Evolutionary conservation across 1,284 basidiomycete genomes (phyloP), one percentile per base, ranked within the genome.

Genomic region (Tilletia walkeri): DNA sequence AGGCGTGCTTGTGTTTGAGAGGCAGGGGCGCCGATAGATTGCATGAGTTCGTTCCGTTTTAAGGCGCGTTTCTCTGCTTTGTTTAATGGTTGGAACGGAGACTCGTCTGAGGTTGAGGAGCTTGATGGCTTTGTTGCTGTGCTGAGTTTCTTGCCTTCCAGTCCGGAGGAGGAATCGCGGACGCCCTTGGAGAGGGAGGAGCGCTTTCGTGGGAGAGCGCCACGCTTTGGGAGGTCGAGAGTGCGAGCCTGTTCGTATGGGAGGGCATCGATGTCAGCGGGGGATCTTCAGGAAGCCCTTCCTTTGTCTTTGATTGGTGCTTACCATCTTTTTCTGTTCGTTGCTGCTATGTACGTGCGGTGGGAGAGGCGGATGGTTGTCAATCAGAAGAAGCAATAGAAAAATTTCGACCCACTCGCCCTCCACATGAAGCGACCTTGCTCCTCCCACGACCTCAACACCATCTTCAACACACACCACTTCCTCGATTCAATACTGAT

Each of bases 31-130:
- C 69, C 54, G 20, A 56, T 24, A 24, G 24, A 30, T 30, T 75
- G 72, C 36, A 78, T 70, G 67, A 78, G 74, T 56, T 75, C 74
- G 34, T 70, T 69, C 24, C 76, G 74, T 67, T 77, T 78, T 59
- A 74, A 63, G 9, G 77, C 76, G 4, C 77, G 71, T 53, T 78
- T 78, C 53, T 73, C 74, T 6, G 77, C 75, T 61, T 78, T 78
- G 65, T 71, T 73, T 38, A 56, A 24, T 5, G 16, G 54, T 30
- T 56, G 54, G 16, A 24, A 34, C 34, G 5, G 24, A 5, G 14
- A 12, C 34, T 30, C 54, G 12, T 56, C 54, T 30, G 16, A 5
- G 20, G 24, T 24, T 20, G 54, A 5, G 18, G 20, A 30, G 3
- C 24, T 4, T 14, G 34, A 34, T 38, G 30, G 12, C n/a, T 36